phyloP scores from a whole-genome alignment of 2,329 filamentous ascomycete genomes.

The Podosphaera fusca region DNA sequence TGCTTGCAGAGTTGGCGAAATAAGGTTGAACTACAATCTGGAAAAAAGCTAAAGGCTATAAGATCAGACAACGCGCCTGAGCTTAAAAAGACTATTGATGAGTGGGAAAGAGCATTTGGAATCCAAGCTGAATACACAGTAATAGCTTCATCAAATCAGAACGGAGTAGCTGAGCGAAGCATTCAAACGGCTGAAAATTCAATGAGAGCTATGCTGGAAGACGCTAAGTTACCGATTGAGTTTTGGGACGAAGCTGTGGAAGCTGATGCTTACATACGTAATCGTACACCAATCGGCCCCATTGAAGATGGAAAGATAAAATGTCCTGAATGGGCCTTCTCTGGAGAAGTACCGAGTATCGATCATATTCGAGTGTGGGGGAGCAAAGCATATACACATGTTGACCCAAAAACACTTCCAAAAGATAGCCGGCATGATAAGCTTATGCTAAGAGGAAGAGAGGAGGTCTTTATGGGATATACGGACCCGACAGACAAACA shows the following conservation, averaged over 20 bases:
- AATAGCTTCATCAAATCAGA: neutral
- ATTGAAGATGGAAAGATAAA: neutral
- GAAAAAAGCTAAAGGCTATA: neutral
- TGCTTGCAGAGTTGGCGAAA: neutral
- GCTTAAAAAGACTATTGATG: neutral
- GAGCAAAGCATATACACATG: neutral
- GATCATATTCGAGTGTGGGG: neutral
- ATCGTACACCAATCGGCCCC: neutral
- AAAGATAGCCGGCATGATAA: neutral
- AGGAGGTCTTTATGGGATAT: neutral
- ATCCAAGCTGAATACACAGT: neutral
- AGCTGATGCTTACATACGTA: neutral
- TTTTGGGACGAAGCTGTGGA: neutral
- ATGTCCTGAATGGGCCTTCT: neutral
- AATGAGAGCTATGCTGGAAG: neutral
- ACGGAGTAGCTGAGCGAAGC: neutral
- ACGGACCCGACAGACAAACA: neutral
- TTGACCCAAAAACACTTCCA: neutral
- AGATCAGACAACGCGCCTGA: neutral
- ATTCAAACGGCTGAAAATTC: conserved; percentile 1
- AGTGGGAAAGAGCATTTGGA: neutral
- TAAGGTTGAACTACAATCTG: neutral
- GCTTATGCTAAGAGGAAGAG: neutral
- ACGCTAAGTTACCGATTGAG: neutral
- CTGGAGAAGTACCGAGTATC: neutral